These are phyloP conservation scores for Corynascus novoguineensis DNA, from an alignment of 495 filamentous ascomycete species.

Conservation along the genomic window DNA sequence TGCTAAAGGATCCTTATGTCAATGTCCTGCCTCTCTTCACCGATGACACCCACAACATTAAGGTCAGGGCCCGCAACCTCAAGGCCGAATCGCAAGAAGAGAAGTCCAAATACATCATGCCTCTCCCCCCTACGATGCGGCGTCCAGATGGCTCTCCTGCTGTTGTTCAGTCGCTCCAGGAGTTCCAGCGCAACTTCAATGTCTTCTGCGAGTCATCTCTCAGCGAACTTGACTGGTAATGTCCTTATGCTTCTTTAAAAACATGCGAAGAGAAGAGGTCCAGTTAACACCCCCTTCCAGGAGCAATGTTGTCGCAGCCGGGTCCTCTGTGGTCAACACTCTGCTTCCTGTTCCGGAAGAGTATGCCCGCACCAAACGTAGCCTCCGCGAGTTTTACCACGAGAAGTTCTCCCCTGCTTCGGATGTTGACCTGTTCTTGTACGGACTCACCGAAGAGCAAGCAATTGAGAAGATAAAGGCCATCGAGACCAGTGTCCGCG, in stretches of 20 bases:
- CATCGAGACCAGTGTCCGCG: conserved; percentile 64
- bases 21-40: conserved; percentile 69
- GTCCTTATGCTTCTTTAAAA: background rate
- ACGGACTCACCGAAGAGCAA: conserved; percentile 65
- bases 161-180: conserved; percentile 55
- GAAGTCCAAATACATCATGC: conserved; percentile 64
- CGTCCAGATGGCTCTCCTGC: conserved; percentile 57
- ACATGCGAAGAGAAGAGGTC: background rate
- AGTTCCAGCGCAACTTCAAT: conserved; percentile 70
- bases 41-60: conserved; percentile 49
- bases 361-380: conserved; percentile 57
- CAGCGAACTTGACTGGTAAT: conserved; percentile 62
- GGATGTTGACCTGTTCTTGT: conserved; percentile 80
- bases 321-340: conserved; percentile 68
- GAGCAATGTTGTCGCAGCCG: conserved; percentile 67
- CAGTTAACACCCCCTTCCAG: background rate
- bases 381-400: conserved; percentile 68
- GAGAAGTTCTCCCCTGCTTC: conserved; percentile 73
- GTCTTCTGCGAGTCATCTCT: conserved; percentile 67
- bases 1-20: conserved; percentile 53
- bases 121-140: conserved; percentile 54
- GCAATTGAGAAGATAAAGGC: conserved; percentile 75
- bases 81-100: conserved; percentile 52
- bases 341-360: conserved; percentile 65
- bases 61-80: conserved; percentile 58